These are phyloP conservation scores for Amanita inopinata DNA, from an alignment of 768 basidiomycete genomes.

Conservation along the genomic window DNA sequence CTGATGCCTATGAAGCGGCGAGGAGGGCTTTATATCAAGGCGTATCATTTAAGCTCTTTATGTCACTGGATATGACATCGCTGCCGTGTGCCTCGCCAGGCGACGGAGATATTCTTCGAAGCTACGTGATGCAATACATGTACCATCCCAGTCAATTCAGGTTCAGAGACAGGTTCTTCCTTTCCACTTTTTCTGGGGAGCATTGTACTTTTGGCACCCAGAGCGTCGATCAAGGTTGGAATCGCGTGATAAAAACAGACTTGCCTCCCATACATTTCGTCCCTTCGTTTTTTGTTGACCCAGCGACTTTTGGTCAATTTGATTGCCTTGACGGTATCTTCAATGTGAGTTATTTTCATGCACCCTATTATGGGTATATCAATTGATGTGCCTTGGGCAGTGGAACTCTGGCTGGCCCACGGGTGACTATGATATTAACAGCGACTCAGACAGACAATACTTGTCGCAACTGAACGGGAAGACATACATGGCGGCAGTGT, in stretches of 20 bases:
- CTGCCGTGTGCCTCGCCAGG: constrained; percentile 29
- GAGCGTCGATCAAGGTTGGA: constrained; percentile 35
- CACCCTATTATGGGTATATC: background rate
- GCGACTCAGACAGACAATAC: constrained; percentile 22
- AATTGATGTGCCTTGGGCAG: constrained; percentile 17
- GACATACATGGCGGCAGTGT: constrained; percentile 37
- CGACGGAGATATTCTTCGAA: constrained; percentile 24
- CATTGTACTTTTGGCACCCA: constrained; percentile 40
- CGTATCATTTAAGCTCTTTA: constrained; percentile 33
- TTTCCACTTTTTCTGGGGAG: constrained; percentile 47
- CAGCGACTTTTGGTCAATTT: constrained; percentile 25
- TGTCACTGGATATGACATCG: constrained; percentile 38
- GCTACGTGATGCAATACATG: constrained; percentile 29
- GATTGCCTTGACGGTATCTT: constrained; percentile 43
- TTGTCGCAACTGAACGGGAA: constrained; percentile 18
- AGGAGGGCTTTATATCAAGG: constrained; percentile 3
- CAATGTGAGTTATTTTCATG: constrained; percentile 22
- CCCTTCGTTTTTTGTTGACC: constrained; percentile 49
- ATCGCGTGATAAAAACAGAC: constrained; percentile 19
- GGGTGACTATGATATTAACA: constrained; percentile 22
- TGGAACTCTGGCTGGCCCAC: constrained; percentile 48
- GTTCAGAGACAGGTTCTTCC: constrained; percentile 29
- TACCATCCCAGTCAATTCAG: constrained; percentile 32
- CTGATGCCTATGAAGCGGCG: constrained; percentile 35
- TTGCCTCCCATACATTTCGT: constrained; percentile 37